These are phyloP conservation scores for Aegilops umbellulata DNA, from an alignment of 176 grass and related monocot species.

Conservation along the genomic window DNA sequence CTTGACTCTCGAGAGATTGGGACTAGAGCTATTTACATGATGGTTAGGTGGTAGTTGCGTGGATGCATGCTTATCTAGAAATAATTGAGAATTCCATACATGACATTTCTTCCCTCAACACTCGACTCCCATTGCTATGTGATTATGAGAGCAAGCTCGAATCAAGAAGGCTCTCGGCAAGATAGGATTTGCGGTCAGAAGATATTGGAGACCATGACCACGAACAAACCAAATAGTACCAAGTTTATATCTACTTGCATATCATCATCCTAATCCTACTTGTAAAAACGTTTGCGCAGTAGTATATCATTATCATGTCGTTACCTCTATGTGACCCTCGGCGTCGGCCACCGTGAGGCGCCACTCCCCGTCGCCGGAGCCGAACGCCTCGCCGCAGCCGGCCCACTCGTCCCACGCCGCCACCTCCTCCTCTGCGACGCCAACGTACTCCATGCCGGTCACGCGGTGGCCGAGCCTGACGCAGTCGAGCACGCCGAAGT, in stretches of 20 bases:
- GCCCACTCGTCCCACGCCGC: too few species aligned
- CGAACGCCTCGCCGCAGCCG: not conserved
- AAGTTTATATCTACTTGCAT: not conserved
- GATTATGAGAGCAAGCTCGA: not conserved
- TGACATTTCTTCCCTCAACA: too few species aligned
- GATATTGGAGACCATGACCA: too few species aligned
- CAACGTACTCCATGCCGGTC: not conserved
- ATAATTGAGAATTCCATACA: too few species aligned
- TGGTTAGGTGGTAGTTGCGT: not conserved
- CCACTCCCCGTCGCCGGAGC: not conserved
- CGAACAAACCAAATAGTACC: not conserved
- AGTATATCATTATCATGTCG: too few species aligned
- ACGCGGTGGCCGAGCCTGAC: conserved; percentile 38
- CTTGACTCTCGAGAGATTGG: not conserved
- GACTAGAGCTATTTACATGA: not conserved
- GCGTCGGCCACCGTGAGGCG: not conserved
- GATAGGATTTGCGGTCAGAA: too few species aligned
- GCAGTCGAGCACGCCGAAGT: conserved; percentile 49
- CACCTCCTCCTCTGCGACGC: not conserved
- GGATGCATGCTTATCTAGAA: too few species aligned
- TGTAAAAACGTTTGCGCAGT: too few species aligned
- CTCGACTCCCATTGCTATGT: too few species aligned
- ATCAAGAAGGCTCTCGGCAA: not conserved
- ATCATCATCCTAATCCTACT: too few species aligned
- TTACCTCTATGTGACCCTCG: not conserved